Evolutionary conservation across 1,284 basidiomycete species (phyloP).

Genomic region (Pyrrhoderma noxium): DNA sequence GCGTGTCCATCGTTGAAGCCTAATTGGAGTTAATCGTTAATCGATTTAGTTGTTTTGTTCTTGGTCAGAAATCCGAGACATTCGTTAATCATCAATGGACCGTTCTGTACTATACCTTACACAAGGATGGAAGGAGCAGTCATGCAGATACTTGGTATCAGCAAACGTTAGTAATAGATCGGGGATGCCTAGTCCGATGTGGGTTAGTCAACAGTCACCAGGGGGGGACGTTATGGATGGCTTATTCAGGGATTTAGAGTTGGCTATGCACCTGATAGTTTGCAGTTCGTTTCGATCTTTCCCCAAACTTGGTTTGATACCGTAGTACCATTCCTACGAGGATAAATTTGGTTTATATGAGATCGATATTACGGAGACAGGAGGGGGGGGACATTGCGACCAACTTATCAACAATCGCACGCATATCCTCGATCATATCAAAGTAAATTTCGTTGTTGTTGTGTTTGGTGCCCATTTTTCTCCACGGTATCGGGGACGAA

Average conservation of each 20-base stretch:
- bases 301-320: slow-evolving; percentile 74
- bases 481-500: slow-evolving; percentile 91
- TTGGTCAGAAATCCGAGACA: not conserved
- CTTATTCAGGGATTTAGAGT: too few relatives aligned
- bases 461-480: slow-evolving; percentile 79
- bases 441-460: slow-evolving; percentile 93
- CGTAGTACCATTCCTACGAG: slow-evolving; percentile 62
- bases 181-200: slow-evolving; percentile 62
- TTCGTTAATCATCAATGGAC: not conserved
- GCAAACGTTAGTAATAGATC: slow-evolving; percentile 79
- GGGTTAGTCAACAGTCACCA: slow-evolving; percentile 3
- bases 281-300: slow-evolving; percentile 73
- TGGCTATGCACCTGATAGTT: slow-evolving; percentile 57
- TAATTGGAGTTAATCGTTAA: slow-evolving; percentile 24
- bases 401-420: slow-evolving; percentile 77
- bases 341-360: not conserved
- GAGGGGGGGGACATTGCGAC: not conserved
- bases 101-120: slow-evolving; percentile 52
- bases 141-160: slow-evolving; percentile 67
- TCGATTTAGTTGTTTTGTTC: too few relatives aligned
- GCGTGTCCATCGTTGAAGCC: slow-evolving; percentile 74
- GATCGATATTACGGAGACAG: not conserved
- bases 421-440: slow-evolving; percentile 82
- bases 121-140: slow-evolving; percentile 88
- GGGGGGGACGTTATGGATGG: not conserved